phyloP scores from a whole-genome alignment of 495 filamentous ascomycete species.

The Choiromyces venosus region DNA sequence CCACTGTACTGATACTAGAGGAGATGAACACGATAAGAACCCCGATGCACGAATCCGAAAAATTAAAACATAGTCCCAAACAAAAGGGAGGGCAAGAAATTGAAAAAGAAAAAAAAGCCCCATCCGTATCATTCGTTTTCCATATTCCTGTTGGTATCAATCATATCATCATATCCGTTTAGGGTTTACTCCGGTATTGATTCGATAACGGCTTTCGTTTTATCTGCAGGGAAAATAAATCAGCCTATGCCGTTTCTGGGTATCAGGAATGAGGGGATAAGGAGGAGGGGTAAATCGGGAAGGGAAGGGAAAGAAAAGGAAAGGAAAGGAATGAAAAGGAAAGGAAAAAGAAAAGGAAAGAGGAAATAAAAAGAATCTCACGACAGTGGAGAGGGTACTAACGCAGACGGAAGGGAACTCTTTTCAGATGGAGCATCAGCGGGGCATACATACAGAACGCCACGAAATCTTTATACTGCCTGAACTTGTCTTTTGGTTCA shows the following conservation, averaged over 20 bases:
- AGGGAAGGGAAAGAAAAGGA: background rate
- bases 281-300: slow-evolving; percentile 5
- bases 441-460: slow-evolving; percentile 59
- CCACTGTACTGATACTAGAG: background rate
- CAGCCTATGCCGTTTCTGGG: slow-evolving; percentile 13
- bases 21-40: background rate
- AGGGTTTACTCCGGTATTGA: slow-evolving; percentile 34
- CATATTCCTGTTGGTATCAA: background rate
- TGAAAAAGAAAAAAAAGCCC: background rate
- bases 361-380: slow-evolving; percentile 9
- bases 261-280: background rate
- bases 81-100: background rate
- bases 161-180: background rate
- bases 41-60: background rate
- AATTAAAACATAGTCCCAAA: background rate
- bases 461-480: slow-evolving; percentile 57
- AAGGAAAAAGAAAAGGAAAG: background rate
- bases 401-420: slow-evolving; percentile 42
- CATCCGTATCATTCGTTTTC: background rate
- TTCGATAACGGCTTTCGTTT: slow-evolving; percentile 31
- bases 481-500: slow-evolving; percentile 53
- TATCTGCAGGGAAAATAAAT: slow-evolving; percentile 26
- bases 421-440: slow-evolving; percentile 41
- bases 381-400: slow-evolving; percentile 37
- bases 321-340: background rate